Evolutionary conservation across 2,329 filamentous ascomycete genomes (phyloP), one percentile per base, ranked within the genome.

Genomic region (Xylaria sp.): DNA sequence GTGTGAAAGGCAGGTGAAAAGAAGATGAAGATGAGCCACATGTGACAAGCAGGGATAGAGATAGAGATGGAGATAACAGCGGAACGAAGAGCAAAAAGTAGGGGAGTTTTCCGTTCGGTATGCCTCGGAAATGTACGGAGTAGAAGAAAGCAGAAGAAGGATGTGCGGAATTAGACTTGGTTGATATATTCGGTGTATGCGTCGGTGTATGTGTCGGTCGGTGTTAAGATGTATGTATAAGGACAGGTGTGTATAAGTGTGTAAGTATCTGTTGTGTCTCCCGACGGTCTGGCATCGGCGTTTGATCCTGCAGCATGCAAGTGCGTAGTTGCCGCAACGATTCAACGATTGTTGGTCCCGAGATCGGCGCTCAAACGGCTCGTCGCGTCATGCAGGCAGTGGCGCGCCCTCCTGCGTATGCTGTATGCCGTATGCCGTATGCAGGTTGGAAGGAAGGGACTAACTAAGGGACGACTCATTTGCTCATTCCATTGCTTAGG

Each of bases 311-410:
- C 36, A 39, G 36, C 7, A 39, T 39, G 36, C 36, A 39, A 39
- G 36, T 30, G 28, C 28, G 20, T 48, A 13, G 12, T 12, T 48
- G 23, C 45, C 25, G 25, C 25, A 52, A 39, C 4, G 36, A 15
- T 18, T 15, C 18, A 13, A 53, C 15, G 20, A 6, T 23, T 46
- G 9, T 12, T 13, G n/a, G n/a, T 30, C 39, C 66, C 66, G 66
- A 68, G 30, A 58, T 68, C 66, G 66, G 66, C 66, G 58, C 13
- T n/a, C n/a, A n/a, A n/a, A n/a, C n/a, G n/a, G n/a, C n/a, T 6
- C 43, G 20, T 57, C 45, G 53, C 46, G 58, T 66, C 63, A 66
- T 66, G 10, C 53, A 23, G 18, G 8, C 55, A 30, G 30, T 43
- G 34, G 39, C 39, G 48, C 48, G 60, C 55, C 55, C 60, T 53